phyloP scores from a whole-genome alignment of 164 flowering plant genomes.

The Vitis amurensis region DNA sequence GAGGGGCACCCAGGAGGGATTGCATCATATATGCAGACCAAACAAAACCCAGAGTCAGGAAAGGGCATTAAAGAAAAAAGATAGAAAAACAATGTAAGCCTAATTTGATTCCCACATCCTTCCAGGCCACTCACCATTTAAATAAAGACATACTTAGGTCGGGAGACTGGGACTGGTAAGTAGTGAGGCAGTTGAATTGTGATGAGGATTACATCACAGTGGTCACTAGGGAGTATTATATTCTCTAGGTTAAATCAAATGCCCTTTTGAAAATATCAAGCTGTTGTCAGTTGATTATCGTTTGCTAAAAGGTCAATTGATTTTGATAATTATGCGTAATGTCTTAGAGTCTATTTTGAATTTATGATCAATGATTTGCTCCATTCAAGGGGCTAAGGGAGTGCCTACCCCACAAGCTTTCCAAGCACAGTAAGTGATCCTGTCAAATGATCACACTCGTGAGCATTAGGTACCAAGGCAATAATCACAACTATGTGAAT shows the following conservation, averaged over 20 bases:
- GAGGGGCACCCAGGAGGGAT: neutral
- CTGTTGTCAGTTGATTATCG: neutral
- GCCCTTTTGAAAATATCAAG: too few species aligned
- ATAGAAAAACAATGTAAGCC: neutral
- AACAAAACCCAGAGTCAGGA: neutral
- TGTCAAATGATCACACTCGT: conserved; percentile 7
- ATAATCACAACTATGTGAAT: neutral
- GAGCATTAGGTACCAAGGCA: neutral
- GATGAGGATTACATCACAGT: too few species aligned
- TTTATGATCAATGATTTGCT: conserved; percentile 1
- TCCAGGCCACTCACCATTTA: conserved; percentile 1
- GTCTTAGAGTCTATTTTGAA: neutral
- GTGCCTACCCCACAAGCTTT: conserved; percentile 6
- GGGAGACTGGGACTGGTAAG: too few species aligned
- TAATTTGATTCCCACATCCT: conserved; percentile 1
- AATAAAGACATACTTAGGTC: neutral
- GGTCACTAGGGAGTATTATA: too few species aligned
- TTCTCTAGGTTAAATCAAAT: too few species aligned
- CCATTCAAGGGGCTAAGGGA: neutral
- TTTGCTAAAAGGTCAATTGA: conserved; percentile 20
- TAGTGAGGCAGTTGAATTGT: too few species aligned
- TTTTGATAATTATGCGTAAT: conserved; percentile 20
- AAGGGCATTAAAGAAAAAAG: neutral
- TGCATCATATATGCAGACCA: neutral
- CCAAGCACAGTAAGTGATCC: conserved; percentile 8